Evolutionary conservation across 805 yeast species (phyloP).

Genomic region (Danielia oregonensis): DNA sequence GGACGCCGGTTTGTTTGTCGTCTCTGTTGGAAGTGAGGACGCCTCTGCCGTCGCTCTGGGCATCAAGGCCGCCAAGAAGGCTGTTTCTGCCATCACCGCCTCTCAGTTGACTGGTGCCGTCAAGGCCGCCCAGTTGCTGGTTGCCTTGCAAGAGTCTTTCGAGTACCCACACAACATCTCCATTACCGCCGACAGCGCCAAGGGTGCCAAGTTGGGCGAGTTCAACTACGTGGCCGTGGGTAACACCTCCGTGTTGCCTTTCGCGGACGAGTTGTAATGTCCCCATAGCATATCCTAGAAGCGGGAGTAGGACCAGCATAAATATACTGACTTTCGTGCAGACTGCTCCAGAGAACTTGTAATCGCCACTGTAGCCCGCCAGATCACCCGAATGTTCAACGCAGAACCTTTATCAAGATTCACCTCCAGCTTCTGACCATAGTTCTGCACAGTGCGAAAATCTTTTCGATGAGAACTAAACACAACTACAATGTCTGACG

Average conservation of each 20-base stretch:
- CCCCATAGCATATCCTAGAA: slow-evolving; percentile 12
- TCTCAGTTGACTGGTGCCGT: slow-evolving; percentile 57
- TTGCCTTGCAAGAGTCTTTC: slow-evolving; percentile 39
- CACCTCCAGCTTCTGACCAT: no score
- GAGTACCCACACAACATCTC: slow-evolving; percentile 28
- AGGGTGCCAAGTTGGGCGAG: slow-evolving; percentile 40
- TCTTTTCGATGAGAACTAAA: slow-evolving; percentile 2
- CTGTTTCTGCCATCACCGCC: slow-evolving; percentile 27
- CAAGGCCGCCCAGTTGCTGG: slow-evolving; percentile 39
- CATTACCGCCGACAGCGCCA: slow-evolving; percentile 32
- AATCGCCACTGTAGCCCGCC: no score
- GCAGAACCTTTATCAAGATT: no score
- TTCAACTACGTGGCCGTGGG: slow-evolving; percentile 90
- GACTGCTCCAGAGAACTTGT: no score
- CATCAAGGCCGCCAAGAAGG: slow-evolving; percentile 56
- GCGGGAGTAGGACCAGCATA: slow-evolving; percentile 5
- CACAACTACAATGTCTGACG: slow-evolving; percentile 35
- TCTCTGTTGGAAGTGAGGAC: slow-evolving; percentile 57
- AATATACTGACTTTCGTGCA: no score
- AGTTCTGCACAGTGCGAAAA: no score
- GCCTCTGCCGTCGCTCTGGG: slow-evolving; percentile 57
- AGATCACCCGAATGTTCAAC: no score
- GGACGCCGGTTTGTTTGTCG: slow-evolving; percentile 77
- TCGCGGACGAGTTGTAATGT: slow-evolving; percentile 75
- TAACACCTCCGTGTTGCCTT: slow-evolving; percentile 81